Conservation (phyloP, 2,329 filamentous ascomycete species). For the Cadophora sp. region DNA sequence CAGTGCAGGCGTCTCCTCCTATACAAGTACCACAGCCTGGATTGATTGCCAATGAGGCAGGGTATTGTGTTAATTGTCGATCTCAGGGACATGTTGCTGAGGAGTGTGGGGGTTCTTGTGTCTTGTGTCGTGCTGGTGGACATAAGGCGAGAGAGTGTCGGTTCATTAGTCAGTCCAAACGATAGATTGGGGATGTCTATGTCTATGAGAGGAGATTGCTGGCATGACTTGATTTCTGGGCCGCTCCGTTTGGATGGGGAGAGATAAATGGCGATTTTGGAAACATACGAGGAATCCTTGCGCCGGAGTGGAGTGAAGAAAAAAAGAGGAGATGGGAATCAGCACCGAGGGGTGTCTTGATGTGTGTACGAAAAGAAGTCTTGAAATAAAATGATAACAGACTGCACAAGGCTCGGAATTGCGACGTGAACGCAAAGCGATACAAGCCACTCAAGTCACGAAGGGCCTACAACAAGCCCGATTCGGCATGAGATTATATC, state of each 20-base stretch:
- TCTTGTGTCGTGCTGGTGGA: constrained; percentile 3
- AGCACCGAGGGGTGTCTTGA: too few species aligned
- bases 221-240: background rate
- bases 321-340: too few species aligned
- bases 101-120: constrained; percentile 3
- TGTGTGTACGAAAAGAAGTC: too few species aligned
- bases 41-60: background rate
- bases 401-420: too few species aligned
- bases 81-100: background rate
- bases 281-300: too few species aligned
- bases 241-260: background rate
- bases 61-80: background rate
- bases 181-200: background rate
- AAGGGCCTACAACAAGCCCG: too few species aligned
- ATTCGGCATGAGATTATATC: too few species aligned
- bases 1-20: background rate
- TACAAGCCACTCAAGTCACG: too few species aligned
- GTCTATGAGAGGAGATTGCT: background rate
- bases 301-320: too few species aligned
- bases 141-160: constrained; percentile 6
- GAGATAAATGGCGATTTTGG: too few species aligned
- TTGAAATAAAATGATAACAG: too few species aligned
- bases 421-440: too few species aligned
- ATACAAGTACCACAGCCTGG: background rate
- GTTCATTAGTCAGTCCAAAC: background rate